Evolutionary conservation across 352 stramenopile genomes (phyloP).

Genomic region (Phytopythium helicoides): DNA sequence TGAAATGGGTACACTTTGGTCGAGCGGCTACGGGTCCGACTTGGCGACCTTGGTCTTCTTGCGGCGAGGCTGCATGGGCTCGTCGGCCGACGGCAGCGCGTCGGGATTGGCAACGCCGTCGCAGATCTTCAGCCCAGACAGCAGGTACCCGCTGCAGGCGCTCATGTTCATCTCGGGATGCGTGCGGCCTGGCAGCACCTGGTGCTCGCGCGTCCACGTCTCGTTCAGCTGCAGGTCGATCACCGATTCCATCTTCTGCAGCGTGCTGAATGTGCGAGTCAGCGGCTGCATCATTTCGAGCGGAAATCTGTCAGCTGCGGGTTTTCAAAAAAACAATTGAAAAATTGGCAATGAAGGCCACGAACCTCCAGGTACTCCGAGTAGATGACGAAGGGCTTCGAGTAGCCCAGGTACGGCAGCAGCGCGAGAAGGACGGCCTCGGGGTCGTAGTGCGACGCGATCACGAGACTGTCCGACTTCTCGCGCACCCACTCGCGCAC

Average conservation of each 20-base stretch:
- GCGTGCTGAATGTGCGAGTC: constrained; percentile 82
- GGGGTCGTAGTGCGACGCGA: constrained; percentile 91
- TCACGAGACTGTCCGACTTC: constrained; percentile 85
- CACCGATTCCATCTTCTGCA: constrained; percentile 90
- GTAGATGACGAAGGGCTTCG: constrained; percentile 95
- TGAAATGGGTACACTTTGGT: not conserved
- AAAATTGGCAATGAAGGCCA: too few relatives aligned
- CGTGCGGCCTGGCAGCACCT: constrained; percentile 91
- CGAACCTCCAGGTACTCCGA: constrained; percentile 89
- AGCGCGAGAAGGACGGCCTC: constrained; percentile 82
- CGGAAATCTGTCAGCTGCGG: too few relatives aligned
- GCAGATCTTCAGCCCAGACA: constrained; percentile 92
- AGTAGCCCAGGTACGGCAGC: constrained; percentile 88
- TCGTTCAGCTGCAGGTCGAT: constrained; percentile 94
- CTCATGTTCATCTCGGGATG: constrained; percentile 97
- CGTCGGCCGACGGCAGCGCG: not conserved
- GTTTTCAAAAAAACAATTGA: too few relatives aligned
- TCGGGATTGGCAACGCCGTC: constrained; percentile 15
- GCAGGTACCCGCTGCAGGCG: constrained; percentile 93
- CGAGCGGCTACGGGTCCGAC: not conserved
- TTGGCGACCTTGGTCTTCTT: constrained; percentile 3
- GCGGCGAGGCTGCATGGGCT: not conserved
- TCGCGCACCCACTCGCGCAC: constrained; percentile 67
- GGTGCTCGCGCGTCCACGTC: constrained; percentile 95
- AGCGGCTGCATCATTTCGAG: constrained; percentile 61